Base-by-base conservation (phyloP, 1,284 basidiomycete genomes). In the Mycena sp. region DNA sequence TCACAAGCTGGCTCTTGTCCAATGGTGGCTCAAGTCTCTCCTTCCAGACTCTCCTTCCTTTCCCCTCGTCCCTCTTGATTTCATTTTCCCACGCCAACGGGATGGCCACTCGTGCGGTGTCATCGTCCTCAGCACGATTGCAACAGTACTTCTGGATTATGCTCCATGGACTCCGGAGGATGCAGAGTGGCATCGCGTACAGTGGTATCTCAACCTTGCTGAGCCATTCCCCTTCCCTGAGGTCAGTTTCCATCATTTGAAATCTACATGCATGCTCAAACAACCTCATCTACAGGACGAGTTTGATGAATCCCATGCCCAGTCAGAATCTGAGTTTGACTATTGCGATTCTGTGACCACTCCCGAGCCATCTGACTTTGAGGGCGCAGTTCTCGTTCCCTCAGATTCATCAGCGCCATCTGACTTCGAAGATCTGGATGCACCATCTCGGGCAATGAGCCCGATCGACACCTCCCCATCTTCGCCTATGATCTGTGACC, bases 71-170 rank as follows among this genome's bases (percentile, higher is more conserved):
- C 23, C 35, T 17, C 40, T 51, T 16, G 16, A 45, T 23, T 53
- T 67, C 48, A 9, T 32, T 1, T 52, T 17, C 14, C 64, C 67
- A 4, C 51, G 37, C 5, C 68, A 69, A 30, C 17, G 40, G 5
- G 67, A 69, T 52, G 21, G 48, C 19, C 50, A 60, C 35, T 69
- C 68, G 3, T 69, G 68, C 35, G 68, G 68, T 2, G 48, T 69
- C 26, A 51, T 68, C 12, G 55, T 62, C 21, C 55, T 68, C 17
- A 59, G 53, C 23, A 66, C 44, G 1, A 38, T 68, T 1, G 63
- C 60, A 3, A 37, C 35, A 1, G 9, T 52, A 17, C 54, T 62
- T 1, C 40, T 68, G 14, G 40, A 52, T 0, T 56, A 55, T 38
- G 29, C 37, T 4, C 19, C 55, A 17, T 69, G 68, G 67, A 30